Evolutionary conservation across 306 rosid species (phyloP).

Genomic region (Oemleria cerasiformis): DNA sequence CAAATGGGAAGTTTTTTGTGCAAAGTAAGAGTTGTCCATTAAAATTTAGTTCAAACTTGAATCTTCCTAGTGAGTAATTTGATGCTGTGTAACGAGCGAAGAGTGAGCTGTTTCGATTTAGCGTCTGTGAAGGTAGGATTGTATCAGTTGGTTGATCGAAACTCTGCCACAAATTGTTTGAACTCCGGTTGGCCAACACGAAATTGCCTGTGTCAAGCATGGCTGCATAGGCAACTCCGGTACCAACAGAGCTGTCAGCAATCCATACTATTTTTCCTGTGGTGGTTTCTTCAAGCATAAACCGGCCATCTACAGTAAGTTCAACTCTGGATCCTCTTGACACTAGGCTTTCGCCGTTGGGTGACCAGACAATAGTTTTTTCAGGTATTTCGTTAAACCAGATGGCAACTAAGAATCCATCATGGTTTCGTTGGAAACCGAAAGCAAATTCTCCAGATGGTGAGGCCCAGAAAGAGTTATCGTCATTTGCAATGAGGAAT

Average conservation of each 20-base stretch:
- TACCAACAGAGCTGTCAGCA: neutral
- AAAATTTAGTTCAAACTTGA: neutral
- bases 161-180: neutral
- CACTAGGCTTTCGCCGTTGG: slow-evolving; percentile 7
- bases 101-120: neutral
- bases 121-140: neutral
- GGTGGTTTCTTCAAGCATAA: neutral
- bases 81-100: neutral
- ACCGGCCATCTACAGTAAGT: neutral
- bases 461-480: slow-evolving; percentile 19
- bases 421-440: slow-evolving; percentile 32
- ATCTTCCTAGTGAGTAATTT: neutral
- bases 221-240: neutral
- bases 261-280: neutral
- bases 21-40: neutral
- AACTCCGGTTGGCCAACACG: neutral
- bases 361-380: slow-evolving; percentile 44
- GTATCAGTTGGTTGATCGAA: neutral
- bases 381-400: slow-evolving; percentile 39
- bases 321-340: neutral
- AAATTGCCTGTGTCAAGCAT: neutral
- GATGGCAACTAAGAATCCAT: slow-evolving; percentile 38
- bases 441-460: slow-evolving; percentile 44
- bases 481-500: slow-evolving; percentile 21
- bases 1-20: neutral